phyloP scores from a whole-genome alignment of 208 protist genomes.

The Crithidia sp. region DNA sequence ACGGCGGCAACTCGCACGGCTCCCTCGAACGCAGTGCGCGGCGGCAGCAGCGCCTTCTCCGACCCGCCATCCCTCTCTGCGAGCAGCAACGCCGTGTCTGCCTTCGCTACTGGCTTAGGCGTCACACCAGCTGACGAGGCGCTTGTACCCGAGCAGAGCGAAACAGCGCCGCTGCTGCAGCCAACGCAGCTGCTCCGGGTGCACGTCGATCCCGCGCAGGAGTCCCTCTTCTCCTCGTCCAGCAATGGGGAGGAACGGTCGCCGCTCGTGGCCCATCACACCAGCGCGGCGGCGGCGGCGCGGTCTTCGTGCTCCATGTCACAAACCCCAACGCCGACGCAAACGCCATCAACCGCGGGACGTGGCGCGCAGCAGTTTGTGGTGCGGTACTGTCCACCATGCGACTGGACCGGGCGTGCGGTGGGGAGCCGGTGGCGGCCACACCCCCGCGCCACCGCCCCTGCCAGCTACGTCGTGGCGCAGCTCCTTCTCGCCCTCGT shows the following conservation, averaged over 20 bases:
- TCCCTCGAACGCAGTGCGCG: background rate
- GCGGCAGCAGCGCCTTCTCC: background rate
- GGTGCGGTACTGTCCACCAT: slow-evolving; percentile 35
- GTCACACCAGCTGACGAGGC: too few relatives aligned
- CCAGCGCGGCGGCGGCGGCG: too few relatives aligned
- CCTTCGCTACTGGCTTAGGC: too few relatives aligned
- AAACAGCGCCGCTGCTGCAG: slow-evolving; percentile 3
- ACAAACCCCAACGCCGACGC: too few relatives aligned
- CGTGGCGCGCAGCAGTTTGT: slow-evolving; percentile 22
- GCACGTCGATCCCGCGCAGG: slow-evolving; percentile 1
- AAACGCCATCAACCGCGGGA: background rate
- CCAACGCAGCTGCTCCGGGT: background rate
- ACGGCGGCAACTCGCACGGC: too few relatives aligned
- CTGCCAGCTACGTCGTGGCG: slow-evolving; percentile 58
- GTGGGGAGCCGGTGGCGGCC: slow-evolving; percentile 66
- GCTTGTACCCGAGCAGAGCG: background rate
- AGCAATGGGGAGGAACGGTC: background rate
- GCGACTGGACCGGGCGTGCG: slow-evolving; percentile 27
- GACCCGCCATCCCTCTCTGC: background rate
- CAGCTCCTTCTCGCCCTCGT: slow-evolving; percentile 66
- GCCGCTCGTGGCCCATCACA: background rate
- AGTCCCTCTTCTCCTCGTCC: background rate
- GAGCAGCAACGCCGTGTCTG: background rate
- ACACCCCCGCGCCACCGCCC: slow-evolving; percentile 56
- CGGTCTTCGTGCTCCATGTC: background rate